Evolutionary conservation across 352 stramenopile genomes (phyloP).

Genomic region (Phytophthora sojae): DNA sequence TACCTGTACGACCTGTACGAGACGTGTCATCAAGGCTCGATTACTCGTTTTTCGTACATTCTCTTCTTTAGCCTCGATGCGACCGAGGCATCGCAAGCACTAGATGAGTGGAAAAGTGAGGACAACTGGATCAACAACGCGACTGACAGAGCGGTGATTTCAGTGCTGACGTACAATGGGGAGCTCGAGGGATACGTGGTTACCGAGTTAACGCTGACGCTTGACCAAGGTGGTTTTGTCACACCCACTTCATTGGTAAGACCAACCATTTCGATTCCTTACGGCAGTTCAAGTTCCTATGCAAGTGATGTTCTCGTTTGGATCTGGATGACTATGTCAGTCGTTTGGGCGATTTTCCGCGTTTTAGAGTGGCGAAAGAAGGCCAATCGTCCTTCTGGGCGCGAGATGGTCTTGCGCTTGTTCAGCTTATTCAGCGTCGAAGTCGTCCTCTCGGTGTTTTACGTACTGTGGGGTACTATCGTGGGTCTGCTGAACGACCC

Average conservation of each 20-base stretch:
- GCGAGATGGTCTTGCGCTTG: conserved; percentile 1
- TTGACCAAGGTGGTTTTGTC: conserved; percentile 44
- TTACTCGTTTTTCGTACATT: conserved; percentile 12
- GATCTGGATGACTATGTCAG: conserved; percentile 16
- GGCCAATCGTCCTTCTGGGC: conserved; percentile 7
- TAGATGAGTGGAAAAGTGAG: conserved; percentile 32
- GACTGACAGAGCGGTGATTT: conserved; percentile 40
- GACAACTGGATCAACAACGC: conserved; percentile 42
- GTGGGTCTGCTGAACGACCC: conserved; percentile 32
- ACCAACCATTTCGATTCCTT: conserved; percentile 34
- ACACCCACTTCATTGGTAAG: conserved; percentile 29
- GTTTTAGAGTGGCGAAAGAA: conserved; percentile 22
- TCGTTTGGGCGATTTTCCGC: conserved; percentile 5
- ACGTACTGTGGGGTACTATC: conserved; percentile 49
- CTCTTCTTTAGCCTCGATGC: conserved; percentile 38
- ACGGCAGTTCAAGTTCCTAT: conserved; percentile 23
- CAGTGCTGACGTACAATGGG: conserved; percentile 53
- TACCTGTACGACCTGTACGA: conserved; percentile 7
- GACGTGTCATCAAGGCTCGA: no score
- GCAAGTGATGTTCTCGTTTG: conserved; percentile 24
- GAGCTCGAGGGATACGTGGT: conserved; percentile 50
- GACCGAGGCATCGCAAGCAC: conserved; percentile 18
- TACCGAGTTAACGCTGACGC: conserved; percentile 37
- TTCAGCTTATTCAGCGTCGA: conserved; percentile 23
- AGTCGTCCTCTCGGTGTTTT: conserved; percentile 38